phyloP scores from a whole-genome alignment of 768 basidiomycete species.

The Holtermannia corniformis region DNA sequence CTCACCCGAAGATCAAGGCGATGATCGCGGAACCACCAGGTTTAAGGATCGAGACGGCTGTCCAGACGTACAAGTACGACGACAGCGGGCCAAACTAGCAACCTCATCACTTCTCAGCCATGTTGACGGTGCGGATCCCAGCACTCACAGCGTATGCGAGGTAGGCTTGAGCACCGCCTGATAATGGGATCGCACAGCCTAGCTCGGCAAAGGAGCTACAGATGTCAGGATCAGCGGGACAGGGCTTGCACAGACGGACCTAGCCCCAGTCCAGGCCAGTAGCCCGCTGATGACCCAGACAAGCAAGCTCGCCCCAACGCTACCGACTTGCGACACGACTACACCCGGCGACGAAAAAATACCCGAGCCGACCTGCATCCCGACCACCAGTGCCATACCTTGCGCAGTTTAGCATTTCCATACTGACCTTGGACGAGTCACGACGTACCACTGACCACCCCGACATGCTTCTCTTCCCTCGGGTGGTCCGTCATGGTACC shows the following conservation, averaged over 20 bases:
- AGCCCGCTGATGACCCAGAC: slow-evolving; percentile 80
- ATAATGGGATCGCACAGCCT: slow-evolving; percentile 73
- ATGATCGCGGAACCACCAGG: slow-evolving; percentile 58
- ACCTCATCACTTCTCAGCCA: neutral
- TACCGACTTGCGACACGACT: slow-evolving; percentile 76
- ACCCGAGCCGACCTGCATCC: slow-evolving; percentile 80
- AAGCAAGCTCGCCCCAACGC: slow-evolving; percentile 75
- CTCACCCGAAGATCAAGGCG: slow-evolving; percentile 52
- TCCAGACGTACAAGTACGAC: slow-evolving; percentile 92
- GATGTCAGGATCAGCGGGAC: slow-evolving; percentile 1
- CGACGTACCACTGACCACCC: slow-evolving; percentile 61
- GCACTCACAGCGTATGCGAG: slow-evolving; percentile 69
- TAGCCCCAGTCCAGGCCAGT: slow-evolving; percentile 86
- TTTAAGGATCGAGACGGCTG: slow-evolving; percentile 76
- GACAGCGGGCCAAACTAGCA: slow-evolving; percentile 37
- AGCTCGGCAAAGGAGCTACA: slow-evolving; percentile 79
- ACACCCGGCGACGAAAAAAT: slow-evolving; percentile 94
- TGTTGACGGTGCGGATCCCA: neutral
- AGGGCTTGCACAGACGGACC: slow-evolving; percentile 18
- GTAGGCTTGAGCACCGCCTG: slow-evolving; percentile 57
- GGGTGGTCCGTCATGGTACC: slow-evolving; percentile 45
- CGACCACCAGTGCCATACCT: slow-evolving; percentile 81
- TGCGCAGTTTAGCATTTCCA: slow-evolving; percentile 2
- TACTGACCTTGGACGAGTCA: slow-evolving; percentile 4
- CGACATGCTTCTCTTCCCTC: slow-evolving; percentile 59